Evolutionary conservation across 139 green algal genomes (phyloP), one percentile per base, ranked within the genome.

Genomic region (Mesotaenium endlicherianum): DNA sequence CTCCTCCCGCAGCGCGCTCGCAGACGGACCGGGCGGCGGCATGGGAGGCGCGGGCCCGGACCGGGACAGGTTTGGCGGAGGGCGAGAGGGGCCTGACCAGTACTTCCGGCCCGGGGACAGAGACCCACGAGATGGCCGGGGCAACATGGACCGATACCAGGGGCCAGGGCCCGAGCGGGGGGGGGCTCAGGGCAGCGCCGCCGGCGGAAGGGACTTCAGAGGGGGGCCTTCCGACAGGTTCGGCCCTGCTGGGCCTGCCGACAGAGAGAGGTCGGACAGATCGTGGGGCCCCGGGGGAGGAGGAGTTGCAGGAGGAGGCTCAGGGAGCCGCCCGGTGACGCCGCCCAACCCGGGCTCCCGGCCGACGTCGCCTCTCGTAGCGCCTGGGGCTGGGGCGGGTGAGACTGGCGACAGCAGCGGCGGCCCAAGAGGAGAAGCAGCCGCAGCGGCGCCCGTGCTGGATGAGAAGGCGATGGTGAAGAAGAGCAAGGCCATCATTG

Each of bases 391-490:
- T 30, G 57, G 49, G 17, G 57, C 1, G 36, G 40, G 8, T 31
- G 75, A 36, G 11, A 64, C 30, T 5, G 17, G 26, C 8, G 70
- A 60, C 11, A 16, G 17, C 17, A 39, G 44, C 70, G n/a, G 34
- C 34, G 42, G 43, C 17, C 31, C 34, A 71, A 45, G 6, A 43
- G 57, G 49, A 82, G 47, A 45, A 47, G 57, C 75, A 71, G 45
- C 34, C 30, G 72, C 72, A 11, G 49, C 8, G 50, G 34, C 44
- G 16, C 36, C 30, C 2, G 77, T 77, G 75, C 16, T 31, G 31
- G 75, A 82, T 4, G 75, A 71, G 39, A 26, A 53, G 34, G 39
- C 41, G n/a, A n/a, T n/a, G 14, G 75, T 74, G 75, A 76, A 45
- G 40, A 82, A 82, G 75, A 58, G 31, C 1, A 77, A 36, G 16